Evolutionary conservation across 140 eudicot genomes (phyloP), one percentile per base, ranked within the genome.

Genomic region (Stevia rebaudiana): DNA sequence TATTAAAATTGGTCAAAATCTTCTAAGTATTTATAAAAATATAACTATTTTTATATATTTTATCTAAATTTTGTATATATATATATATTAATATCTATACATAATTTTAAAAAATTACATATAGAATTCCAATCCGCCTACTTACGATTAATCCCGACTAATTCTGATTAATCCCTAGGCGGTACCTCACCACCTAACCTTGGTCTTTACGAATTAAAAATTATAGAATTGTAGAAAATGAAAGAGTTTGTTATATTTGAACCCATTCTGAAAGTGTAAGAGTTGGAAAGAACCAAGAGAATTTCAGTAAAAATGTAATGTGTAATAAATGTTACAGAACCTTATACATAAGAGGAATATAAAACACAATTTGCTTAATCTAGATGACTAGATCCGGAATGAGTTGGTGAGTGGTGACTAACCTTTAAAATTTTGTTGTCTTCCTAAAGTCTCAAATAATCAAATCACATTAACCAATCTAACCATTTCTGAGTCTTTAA

Each of bases 401-500:
- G n/a, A n/a, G n/a, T n/a, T n/a, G n/a, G n/a, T n/a, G 48, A 65
- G 57, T 7, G 11, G 36, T 68, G 41, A 75, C 87, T 81, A 80
- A 71, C 95, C 95, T 80, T 70, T 85, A 67, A 86, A 79, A 58
- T 78, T 72, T 23, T 86, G 84, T 17, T 63, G 75, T 72, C 65
- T 81, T 51, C 95, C 95, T 4, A 90, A 57, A 63, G 61, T 61
- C 91, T 76, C 79, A 83, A 68, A 71, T 81, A n/a, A n/a, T n/a
- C n/a, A n/a, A n/a, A n/a, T n/a, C n/a, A n/a, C 95, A 68, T 81
- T 86, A 23, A 71, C 95, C 72, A 83, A 60, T 12, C 59, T 56
- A 74, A 69, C 80, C 65, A 83, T 60, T 61, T 83, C 81, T 30
- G 88, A 76, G 5, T 68, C 76, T 68, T 81, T 79, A 25, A 81